phyloP scores from a whole-genome alignment of 2,329 filamentous ascomycete species.

The Xylaria sp. region DNA sequence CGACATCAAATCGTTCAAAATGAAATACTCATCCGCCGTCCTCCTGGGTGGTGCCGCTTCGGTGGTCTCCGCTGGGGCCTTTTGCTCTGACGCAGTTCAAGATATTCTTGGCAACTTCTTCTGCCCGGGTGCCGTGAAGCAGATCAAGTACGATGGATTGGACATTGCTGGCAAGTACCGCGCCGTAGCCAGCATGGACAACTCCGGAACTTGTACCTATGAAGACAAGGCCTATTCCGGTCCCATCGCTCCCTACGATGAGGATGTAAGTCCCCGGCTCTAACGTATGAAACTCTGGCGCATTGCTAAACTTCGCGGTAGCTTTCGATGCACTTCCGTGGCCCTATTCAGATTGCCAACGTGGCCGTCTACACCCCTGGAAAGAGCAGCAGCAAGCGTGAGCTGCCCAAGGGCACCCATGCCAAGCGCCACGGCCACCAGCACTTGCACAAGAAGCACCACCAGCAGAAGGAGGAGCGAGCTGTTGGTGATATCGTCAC shows the following conservation, averaged over 20 bases:
- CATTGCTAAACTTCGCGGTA: constrained; percentile 50
- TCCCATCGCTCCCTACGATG: constrained; percentile 72
- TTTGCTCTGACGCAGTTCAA: constrained; percentile 43
- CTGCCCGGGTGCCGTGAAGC: constrained; percentile 59
- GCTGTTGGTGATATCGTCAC: constrained; percentile 59
- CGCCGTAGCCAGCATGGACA: constrained; percentile 70
- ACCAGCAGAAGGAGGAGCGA: constrained; percentile 58
- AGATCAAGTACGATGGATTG: constrained; percentile 75
- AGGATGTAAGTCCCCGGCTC: constrained; percentile 67
- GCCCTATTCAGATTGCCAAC: constrained; percentile 73
- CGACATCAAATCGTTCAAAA: constrained; percentile 33
- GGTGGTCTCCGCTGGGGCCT: constrained; percentile 43
- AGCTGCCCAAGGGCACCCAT: constrained; percentile 46
- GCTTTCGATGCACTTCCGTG: constrained; percentile 79
- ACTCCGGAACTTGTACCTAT: constrained; percentile 65
- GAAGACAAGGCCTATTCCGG: constrained; percentile 66
- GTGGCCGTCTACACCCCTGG: constrained; percentile 74
- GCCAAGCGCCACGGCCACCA: constrained; percentile 60
- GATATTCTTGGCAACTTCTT: constrained; percentile 46
- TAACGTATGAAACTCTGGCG: background rate
- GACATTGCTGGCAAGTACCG: constrained; percentile 71
- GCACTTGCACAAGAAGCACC: constrained; percentile 61
- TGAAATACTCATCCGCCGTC: constrained; percentile 45
- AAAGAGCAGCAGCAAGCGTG: constrained; percentile 53
- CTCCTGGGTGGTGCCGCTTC: constrained; percentile 46